Conservation (phyloP, 2,329 filamentous ascomycete species). For the Pseudocercospora fuligena region DNA sequence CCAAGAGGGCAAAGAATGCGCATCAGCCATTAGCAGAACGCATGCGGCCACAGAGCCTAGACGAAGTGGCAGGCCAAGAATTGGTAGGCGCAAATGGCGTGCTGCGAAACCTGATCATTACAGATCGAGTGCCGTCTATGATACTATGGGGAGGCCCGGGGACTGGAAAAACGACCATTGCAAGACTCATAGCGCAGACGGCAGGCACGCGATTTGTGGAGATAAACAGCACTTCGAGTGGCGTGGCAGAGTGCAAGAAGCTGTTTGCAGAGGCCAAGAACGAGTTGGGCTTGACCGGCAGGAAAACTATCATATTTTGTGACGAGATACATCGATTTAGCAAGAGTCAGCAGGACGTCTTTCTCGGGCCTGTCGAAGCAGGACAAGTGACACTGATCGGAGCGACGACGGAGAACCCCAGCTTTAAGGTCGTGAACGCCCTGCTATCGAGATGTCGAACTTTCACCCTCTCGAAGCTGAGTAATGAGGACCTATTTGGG, state of each 20-base stretch:
- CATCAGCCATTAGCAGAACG: slow-evolving; percentile 87
- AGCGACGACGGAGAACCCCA: slow-evolving; percentile 95
- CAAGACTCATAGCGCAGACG: slow-evolving; percentile 81
- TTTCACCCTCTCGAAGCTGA: slow-evolving; percentile 81
- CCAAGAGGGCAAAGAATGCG: slow-evolving; percentile 69
- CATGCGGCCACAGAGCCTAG: slow-evolving; percentile 83
- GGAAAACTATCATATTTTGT: slow-evolving; percentile 95
- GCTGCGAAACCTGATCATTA: slow-evolving; percentile 82
- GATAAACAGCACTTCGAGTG: slow-evolving; percentile 89
- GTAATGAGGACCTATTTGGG: slow-evolving; percentile 69
- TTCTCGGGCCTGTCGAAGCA: slow-evolving; percentile 87
- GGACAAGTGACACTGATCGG: slow-evolving; percentile 91
- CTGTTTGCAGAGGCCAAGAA: slow-evolving; percentile 83
- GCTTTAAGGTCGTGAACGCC: slow-evolving; percentile 88
- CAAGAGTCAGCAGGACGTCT: slow-evolving; percentile 93
- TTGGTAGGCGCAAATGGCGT: slow-evolving; percentile 85
- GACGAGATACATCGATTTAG: slow-evolving; percentile 94
- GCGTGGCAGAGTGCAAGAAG: slow-evolving; percentile 89
- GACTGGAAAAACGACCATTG: slow-evolving; percentile 89
- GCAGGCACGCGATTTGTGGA: slow-evolving; percentile 89
- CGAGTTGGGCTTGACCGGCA: slow-evolving; percentile 78
- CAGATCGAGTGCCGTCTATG: slow-evolving; percentile 88
- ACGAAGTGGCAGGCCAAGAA: slow-evolving; percentile 89
- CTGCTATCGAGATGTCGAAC: slow-evolving; percentile 87
- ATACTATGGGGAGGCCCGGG: slow-evolving; percentile 87